Evolutionary conservation across 176 grass and related monocot genomes (phyloP).

Genomic region (Bromus sterilis): DNA sequence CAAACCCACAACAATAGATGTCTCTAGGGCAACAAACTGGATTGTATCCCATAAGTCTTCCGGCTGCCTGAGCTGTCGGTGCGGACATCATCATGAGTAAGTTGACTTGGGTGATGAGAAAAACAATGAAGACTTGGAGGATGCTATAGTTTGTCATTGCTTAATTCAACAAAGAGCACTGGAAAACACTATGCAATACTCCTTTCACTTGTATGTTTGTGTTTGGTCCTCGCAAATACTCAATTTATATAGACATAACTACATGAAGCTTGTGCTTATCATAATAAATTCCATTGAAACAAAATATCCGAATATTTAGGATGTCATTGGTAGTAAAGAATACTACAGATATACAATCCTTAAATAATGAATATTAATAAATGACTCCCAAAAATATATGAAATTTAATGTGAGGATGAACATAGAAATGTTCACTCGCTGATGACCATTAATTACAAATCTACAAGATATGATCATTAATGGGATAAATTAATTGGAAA

Average conservation of each 20-base stretch:
- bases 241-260: not conserved
- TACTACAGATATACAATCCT: not conserved
- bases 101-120: not conserved
- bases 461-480: not conserved
- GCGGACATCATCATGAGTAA: not conserved
- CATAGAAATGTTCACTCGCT: not conserved
- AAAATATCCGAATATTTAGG: not conserved
- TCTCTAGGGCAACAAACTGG: not conserved
- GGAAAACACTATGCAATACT: not conserved
- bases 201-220: not conserved
- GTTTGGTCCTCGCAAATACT: not conserved
- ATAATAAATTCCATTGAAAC: not conserved
- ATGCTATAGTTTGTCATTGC: not conserved
- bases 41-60: not conserved
- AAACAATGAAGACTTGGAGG: not conserved
- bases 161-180: not conserved
- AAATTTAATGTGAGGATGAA: not conserved
- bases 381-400: not conserved
- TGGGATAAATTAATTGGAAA: not conserved
- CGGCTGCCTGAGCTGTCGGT: not conserved
- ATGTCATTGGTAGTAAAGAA: not conserved
- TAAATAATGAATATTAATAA: not conserved
- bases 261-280: not conserved
- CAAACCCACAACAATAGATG: not conserved
- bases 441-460: not conserved